These are phyloP conservation scores for Beauveria caledonica DNA, from an alignment of 2,329 filamentous ascomycete species.

Conservation along the genomic window DNA sequence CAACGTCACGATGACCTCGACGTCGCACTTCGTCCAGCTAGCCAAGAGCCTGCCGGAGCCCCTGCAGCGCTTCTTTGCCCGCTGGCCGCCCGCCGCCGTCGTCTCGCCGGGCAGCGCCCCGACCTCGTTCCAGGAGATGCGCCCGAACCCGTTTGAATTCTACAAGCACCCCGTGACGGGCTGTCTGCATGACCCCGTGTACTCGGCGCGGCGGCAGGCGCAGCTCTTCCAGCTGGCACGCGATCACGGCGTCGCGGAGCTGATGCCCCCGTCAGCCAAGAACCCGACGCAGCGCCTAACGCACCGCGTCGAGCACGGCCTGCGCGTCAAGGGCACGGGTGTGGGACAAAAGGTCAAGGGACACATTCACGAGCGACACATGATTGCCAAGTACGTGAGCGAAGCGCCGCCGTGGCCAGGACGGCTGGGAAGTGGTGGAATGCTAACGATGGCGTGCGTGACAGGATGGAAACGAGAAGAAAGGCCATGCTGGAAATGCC, in stretches of 20 bases:
- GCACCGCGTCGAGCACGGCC: conserved; percentile 66
- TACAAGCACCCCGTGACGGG: conserved; percentile 71
- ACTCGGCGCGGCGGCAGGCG: conserved; percentile 79
- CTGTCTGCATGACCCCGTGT: conserved; percentile 74
- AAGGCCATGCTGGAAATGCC: conserved; percentile 95
- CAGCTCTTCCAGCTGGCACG: conserved; percentile 81
- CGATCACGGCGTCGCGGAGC: conserved; percentile 68
- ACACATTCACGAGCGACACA: conserved; percentile 80
- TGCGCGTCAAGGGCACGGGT: conserved; percentile 87
- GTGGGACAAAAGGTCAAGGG: conserved; percentile 91
- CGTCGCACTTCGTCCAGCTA: conserved; percentile 42
- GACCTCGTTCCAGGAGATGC: conserved; percentile 46
- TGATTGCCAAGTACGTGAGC: conserved; percentile 59
- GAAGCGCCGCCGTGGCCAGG: too few relatives aligned
- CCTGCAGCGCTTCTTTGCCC: conserved; percentile 78
- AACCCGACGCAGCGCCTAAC: conserved; percentile 62
- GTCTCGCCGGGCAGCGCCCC: conserved; percentile 36
- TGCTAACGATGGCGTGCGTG: conserved; percentile 22
- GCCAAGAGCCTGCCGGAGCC: conserved; percentile 68
- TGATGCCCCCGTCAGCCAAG: conserved; percentile 72
- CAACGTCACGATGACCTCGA: conserved; percentile 25
- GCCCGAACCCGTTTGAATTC: conserved; percentile 73
- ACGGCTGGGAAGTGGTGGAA: too few relatives aligned
- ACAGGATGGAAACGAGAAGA: conserved; percentile 76
- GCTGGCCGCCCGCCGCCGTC: conserved; percentile 69